Evolutionary conservation across 345 rosid species (phyloP).

Genomic region (Schrenkiella parvula): DNA sequence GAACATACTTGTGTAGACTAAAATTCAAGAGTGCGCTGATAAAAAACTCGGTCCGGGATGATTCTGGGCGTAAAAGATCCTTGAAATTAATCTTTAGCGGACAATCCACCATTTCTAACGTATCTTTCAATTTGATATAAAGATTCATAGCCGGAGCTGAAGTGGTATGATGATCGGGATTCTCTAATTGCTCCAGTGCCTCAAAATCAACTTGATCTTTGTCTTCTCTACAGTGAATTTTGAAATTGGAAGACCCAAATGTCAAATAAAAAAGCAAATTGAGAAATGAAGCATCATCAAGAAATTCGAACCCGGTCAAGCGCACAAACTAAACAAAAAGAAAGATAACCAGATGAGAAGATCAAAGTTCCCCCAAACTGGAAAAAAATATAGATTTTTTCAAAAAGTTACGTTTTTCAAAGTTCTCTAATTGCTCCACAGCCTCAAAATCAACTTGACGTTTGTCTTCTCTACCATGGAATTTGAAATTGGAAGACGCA

Average conservation of each 20-base stretch:
- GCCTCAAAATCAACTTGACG: no score
- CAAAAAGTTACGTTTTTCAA: no score
- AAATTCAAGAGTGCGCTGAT: constrained; percentile 78
- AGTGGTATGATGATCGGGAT: constrained; percentile 67
- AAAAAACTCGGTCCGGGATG: constrained; percentile 60
- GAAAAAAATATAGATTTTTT: no score
- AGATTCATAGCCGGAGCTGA: constrained; percentile 47
- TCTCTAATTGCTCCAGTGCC: constrained; percentile 79
- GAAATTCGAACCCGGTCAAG: not conserved
- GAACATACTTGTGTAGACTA: constrained; percentile 65
- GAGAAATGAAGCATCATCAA: not conserved
- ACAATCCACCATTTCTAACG: constrained; percentile 45
- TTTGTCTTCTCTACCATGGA: no score
- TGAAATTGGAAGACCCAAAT: not conserved
- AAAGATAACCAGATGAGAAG: not conserved
- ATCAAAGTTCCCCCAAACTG: no score
- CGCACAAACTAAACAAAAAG: no score
- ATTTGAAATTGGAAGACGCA: no score
- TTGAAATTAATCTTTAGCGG: constrained; percentile 53
- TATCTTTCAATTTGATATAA: constrained; percentile 44
- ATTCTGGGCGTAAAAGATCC: constrained; percentile 65
- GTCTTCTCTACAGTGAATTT: constrained; percentile 52
- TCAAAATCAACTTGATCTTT: constrained; percentile 70
- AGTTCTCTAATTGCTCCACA: no score
- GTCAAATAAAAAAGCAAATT: not conserved